phyloP scores from a whole-genome alignment of 306 rosid species.

The Vigna nakashimae region DNA sequence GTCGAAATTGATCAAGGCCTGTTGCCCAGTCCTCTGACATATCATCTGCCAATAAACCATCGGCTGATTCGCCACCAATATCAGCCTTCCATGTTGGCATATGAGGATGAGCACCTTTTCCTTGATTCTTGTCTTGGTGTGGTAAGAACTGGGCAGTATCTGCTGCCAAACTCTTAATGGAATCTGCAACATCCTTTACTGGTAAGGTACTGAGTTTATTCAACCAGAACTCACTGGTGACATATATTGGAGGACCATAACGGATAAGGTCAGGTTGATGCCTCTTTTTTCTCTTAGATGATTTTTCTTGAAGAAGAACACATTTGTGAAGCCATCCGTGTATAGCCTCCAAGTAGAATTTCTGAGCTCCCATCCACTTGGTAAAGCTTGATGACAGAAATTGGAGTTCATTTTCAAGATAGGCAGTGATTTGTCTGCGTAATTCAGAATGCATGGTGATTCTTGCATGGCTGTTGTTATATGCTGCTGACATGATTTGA shows the following conservation, averaged over 20 bases:
- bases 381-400: conserved; percentile 64
- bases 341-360: conserved; percentile 70
- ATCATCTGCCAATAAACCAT: conserved; percentile 58
- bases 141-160: conserved; percentile 72
- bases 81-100: conserved; percentile 52
- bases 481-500: conserved; percentile 67
- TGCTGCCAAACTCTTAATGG: conserved; percentile 67
- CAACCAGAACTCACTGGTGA: conserved; percentile 70
- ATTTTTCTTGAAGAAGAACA: conserved; percentile 54
- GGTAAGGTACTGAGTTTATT: conserved; percentile 53
- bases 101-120: conserved; percentile 52
- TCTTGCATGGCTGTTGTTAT: conserved; percentile 59
- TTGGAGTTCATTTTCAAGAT: conserved; percentile 78
- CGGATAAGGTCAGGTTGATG: conserved; percentile 19
- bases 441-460: conserved; percentile 70
- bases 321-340: conserved; percentile 85
- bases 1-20: conserved; percentile 66
- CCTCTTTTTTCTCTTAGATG: conserved; percentile 64
- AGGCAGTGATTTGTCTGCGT: conserved; percentile 62
- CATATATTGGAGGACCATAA: conserved; percentile 79
- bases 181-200: conserved; percentile 61
- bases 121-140: conserved; percentile 70
- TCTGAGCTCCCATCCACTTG: conserved; percentile 89
- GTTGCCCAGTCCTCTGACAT: conserved; percentile 60
- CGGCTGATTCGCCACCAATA: conserved; percentile 53